phyloP scores from a whole-genome alignment of 2,329 filamentous ascomycete genomes.

The Didymella arachidicola region DNA sequence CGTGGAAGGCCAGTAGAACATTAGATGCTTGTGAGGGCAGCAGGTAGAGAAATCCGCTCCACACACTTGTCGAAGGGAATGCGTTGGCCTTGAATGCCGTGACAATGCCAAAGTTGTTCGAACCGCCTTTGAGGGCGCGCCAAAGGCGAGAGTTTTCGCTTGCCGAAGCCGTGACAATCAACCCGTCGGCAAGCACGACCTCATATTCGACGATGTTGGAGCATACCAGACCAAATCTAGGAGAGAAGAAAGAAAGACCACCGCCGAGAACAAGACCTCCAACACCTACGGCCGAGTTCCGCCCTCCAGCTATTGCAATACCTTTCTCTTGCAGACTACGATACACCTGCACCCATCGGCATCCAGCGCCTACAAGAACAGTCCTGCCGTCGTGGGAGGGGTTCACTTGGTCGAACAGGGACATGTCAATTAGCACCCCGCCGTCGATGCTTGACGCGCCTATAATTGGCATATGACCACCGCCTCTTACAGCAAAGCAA shows the following conservation, averaged over 20 bases:
- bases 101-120: conserved; percentile 51
- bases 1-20: conserved; percentile 21
- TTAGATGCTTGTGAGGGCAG: conserved; percentile 19
- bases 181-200: conserved; percentile 49
- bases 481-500: conserved; percentile 59
- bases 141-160: conserved; percentile 39
- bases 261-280: conserved; percentile 47
- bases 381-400: conserved; percentile 1
- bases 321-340: conserved; percentile 24
- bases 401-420: conserved; percentile 25
- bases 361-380: conserved; percentile 27
- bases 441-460: conserved; percentile 33
- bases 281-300: conserved; percentile 40
- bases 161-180: conserved; percentile 41
- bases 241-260: conserved; percentile 48
- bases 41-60: conserved; percentile 47
- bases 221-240: conserved; percentile 42
- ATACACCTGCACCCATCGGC: conserved; percentile 32
- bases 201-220: conserved; percentile 47
- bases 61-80: conserved; percentile 33
- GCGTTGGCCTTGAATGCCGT: conserved; percentile 37
- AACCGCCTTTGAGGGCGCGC: conserved; percentile 47
- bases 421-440: conserved; percentile 31
- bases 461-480: conserved; percentile 49
- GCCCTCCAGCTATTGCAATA: conserved; percentile 33